Evolutionary conservation across 805 yeast genomes (phyloP).

Genomic region (Teunomyces kruisii): DNA sequence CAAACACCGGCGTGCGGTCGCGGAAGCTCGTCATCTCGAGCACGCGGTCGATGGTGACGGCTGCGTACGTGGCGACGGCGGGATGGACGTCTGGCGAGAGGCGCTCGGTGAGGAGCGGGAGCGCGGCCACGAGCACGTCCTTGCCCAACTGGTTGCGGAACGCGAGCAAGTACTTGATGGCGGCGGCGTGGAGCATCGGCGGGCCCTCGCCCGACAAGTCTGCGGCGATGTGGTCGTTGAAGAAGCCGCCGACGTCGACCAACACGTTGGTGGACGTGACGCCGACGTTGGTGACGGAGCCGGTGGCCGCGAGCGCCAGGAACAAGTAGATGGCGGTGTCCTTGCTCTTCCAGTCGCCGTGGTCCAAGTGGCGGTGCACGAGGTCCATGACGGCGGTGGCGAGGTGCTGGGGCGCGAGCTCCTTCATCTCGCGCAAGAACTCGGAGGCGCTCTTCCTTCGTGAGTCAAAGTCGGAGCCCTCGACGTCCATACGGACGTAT

Average conservation of each 20-base stretch:
- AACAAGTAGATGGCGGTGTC: slow-evolving; percentile 86
- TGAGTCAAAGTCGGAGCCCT: slow-evolving; percentile 91
- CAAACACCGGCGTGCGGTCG: slow-evolving; percentile 59
- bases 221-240: slow-evolving; percentile 74
- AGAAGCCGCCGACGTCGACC: slow-evolving; percentile 85
- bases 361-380: slow-evolving; percentile 60
- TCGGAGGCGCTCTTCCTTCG: slow-evolving; percentile 93
- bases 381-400: slow-evolving; percentile 75
- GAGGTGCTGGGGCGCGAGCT: slow-evolving; percentile 68
- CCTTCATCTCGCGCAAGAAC: slow-evolving; percentile 82
- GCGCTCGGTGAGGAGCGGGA: slow-evolving; percentile 75
- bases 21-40: slow-evolving; percentile 66
- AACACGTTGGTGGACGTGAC: slow-evolving; percentile 81
- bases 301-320: slow-evolving; percentile 88
- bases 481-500: slow-evolving; percentile 87
- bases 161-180: slow-evolving; percentile 84
- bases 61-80: slow-evolving; percentile 90
- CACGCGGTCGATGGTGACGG: slow-evolving; percentile 88
- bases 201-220: slow-evolving; percentile 67
- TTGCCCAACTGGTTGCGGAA: slow-evolving; percentile 93
- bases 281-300: slow-evolving; percentile 82
- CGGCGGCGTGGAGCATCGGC: slow-evolving; percentile 86
- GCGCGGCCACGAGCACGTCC: slow-evolving; percentile 72
- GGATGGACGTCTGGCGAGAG: slow-evolving; percentile 55
- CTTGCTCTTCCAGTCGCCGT: slow-evolving; percentile 68